phyloP scores from a whole-genome alignment of 805 yeast genomes.

The Myxozyma vanderwaltii region DNA sequence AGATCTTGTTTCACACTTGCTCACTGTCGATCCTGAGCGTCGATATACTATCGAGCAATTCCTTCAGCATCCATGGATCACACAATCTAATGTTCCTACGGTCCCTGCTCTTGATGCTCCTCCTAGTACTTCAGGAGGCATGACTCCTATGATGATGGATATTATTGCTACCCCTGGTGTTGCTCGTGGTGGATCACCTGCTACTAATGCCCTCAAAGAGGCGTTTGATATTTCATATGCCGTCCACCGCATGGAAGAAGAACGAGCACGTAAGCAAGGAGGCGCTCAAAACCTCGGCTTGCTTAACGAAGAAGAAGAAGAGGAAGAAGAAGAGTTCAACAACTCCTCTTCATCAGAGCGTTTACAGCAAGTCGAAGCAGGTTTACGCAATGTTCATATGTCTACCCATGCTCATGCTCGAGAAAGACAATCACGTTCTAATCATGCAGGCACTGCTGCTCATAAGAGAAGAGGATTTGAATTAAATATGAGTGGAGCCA shows the following conservation, averaged over 20 bases:
- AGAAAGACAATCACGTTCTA: not conserved
- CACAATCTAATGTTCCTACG: conserved; percentile 41
- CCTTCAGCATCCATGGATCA: conserved; percentile 76
- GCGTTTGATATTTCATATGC: conserved; percentile 87
- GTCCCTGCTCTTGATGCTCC: conserved; percentile 35
- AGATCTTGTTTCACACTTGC: conserved; percentile 62
- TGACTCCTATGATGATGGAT: conserved; percentile 30
- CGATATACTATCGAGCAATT: conserved; percentile 74
- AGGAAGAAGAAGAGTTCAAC: conserved; percentile 39
- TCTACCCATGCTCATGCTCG: not conserved
- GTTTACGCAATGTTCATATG: conserved; percentile 32
- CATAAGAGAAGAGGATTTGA: conserved; percentile 47
- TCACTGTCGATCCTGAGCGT: conserved; percentile 69
- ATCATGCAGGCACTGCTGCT: not conserved
- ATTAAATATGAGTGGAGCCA: conserved; percentile 64
- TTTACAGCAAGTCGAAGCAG: conserved; percentile 32
- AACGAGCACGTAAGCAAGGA: conserved; percentile 45
- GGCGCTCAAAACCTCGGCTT: conserved; percentile 40
- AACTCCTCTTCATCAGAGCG: conserved; percentile 11
- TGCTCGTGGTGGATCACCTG: conserved; percentile 45
- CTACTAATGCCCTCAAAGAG: conserved; percentile 79
- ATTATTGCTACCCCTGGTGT: conserved; percentile 31
- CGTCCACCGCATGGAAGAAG: conserved; percentile 78
- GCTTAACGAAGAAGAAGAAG: conserved; percentile 44
- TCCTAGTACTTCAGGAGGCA: not conserved